Evolutionary conservation across 805 yeast species (phyloP).

Genomic region (Saccharomycopsis oosterbeekiorum): DNA sequence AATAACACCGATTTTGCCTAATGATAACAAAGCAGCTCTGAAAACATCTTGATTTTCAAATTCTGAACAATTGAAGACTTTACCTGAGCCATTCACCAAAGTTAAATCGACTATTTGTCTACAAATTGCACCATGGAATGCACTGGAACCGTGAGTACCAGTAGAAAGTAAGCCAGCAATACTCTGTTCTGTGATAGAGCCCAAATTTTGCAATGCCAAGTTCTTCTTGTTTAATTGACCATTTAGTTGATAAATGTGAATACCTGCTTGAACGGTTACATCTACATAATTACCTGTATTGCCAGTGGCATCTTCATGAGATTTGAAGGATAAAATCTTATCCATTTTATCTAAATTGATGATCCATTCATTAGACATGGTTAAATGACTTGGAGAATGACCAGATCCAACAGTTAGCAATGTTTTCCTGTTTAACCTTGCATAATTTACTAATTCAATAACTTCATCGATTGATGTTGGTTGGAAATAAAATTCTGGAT

Average conservation of each 20-base stretch:
- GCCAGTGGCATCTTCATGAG: conserved; percentile 24
- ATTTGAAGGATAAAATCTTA: conserved; percentile 35
- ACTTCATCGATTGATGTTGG: conserved; percentile 68
- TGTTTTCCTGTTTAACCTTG: conserved; percentile 49
- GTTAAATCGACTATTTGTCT: conserved; percentile 78
- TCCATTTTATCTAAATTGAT: conserved; percentile 73
- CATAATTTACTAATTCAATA: conserved; percentile 52
- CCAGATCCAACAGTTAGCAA: conserved; percentile 86
- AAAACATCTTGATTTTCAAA: conserved; percentile 56
- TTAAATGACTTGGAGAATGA: conserved; percentile 87
- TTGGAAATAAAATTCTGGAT: conserved; percentile 70
- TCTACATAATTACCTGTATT: conserved; percentile 66
- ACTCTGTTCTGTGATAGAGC: conserved; percentile 89
- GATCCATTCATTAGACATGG: conserved; percentile 83
- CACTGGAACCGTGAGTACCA: conserved; percentile 95
- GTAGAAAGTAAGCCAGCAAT: conserved; percentile 94
- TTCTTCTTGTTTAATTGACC: conserved; percentile 51
- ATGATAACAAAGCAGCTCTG: conserved; percentile 71
- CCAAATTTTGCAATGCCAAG: conserved; percentile 81
- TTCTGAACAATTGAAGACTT: conserved; percentile 56
- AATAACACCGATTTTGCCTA: conserved; percentile 88
- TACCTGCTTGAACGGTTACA: conserved; percentile 91
- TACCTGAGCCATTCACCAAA: conserved; percentile 68
- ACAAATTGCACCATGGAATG: conserved; percentile 81
- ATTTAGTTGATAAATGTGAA: conserved; percentile 67